Evolutionary conservation across 2,329 filamentous ascomycete species (phyloP).

Genomic region (Colletotrichum tanaceti): DNA sequence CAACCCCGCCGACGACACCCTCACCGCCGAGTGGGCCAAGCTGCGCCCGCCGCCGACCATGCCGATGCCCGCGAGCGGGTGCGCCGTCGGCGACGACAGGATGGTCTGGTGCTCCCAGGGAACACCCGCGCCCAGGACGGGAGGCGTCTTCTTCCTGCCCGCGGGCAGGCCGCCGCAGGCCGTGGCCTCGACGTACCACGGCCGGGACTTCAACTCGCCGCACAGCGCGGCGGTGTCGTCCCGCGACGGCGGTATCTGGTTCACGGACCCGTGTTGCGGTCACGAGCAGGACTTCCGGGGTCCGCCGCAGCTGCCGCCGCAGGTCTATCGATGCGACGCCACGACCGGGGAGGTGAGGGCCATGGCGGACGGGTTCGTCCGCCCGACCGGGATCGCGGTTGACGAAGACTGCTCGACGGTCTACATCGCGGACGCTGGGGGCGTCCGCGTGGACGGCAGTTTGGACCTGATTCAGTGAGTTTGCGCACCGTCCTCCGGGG

Average conservation of each 20-base stretch:
- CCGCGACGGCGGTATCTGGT: slow-evolving; percentile 58
- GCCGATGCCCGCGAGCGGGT: slow-evolving; percentile 57
- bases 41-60: slow-evolving; percentile 56
- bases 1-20: slow-evolving; percentile 45
- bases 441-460: slow-evolving; percentile 12
- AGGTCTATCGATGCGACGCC: slow-evolving; percentile 61
- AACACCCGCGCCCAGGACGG: slow-evolving; percentile 36
- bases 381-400: slow-evolving; percentile 57
- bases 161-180: slow-evolving; percentile 45
- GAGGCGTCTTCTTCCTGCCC: slow-evolving; percentile 39
- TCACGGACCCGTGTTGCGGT: slow-evolving; percentile 60
- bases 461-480: slow-evolving; percentile 42
- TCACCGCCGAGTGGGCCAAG: slow-evolving; percentile 54
- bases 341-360: slow-evolving; percentile 56
- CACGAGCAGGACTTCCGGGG: slow-evolving; percentile 58
- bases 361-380: slow-evolving; percentile 59
- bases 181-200: slow-evolving; percentile 57
- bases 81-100: slow-evolving; percentile 54
- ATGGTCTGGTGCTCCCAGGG: slow-evolving; percentile 59
- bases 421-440: slow-evolving; percentile 58
- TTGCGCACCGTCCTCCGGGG: slow-evolving; percentile 28
- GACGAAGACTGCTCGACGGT: slow-evolving; percentile 52
- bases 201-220: slow-evolving; percentile 60
- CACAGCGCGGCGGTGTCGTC: slow-evolving; percentile 54
- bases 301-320: slow-evolving; percentile 57